Base-by-base conservation (phyloP, 1,284 basidiomycete species). In the Stygiomarasmius scandens region DNA sequence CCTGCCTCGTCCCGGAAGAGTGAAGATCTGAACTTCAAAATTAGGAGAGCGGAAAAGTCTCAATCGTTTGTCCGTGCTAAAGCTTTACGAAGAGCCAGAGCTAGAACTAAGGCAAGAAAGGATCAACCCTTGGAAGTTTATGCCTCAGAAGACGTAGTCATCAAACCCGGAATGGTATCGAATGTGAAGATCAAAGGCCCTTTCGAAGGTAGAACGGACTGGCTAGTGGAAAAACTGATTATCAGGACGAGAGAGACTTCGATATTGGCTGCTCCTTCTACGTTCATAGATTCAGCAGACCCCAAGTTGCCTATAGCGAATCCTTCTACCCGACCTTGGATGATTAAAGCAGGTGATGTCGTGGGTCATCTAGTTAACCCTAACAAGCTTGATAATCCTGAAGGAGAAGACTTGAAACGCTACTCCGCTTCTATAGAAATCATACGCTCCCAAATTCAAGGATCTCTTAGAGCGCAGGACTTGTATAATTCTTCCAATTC, bases 171-270 rank as follows among this genome's bases (percentile, higher is more conserved):
- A 32, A 32, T 12, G 5, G 29, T 32, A 32, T 5, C 12, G 5
- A 32, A 32, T 12, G 12, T 32, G 6, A 32, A 32, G 29, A 12
- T 32, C 5, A 12, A 6, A 6, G 29, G 29, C 5, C 29, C 29
- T 12, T 32, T 32, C 6, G 29, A 32, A 32, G 12, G 29, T 32
- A 5, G 12, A 32, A 6, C 29, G 12, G 29, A 32, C 29, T 32
- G 29, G 29, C 29, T 32, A 32, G 29, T 32, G 6, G 29, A 32
- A 29, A 58, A 56, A 20, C 2, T 60, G 3, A 14, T 61, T 0
- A 52, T 58, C 2, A 23, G 53, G 1, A 51, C 23, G 0, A 52
- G 58, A 0, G 54, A 58, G 11, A 32, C 16, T 9, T 29, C n/a
- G 9, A 49, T 61, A 3, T 3, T 25, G 11, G 11, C 11, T 9